Evolutionary conservation across 495 filamentous ascomycete species (phyloP).

Genomic region (Neurospora sp.): DNA sequence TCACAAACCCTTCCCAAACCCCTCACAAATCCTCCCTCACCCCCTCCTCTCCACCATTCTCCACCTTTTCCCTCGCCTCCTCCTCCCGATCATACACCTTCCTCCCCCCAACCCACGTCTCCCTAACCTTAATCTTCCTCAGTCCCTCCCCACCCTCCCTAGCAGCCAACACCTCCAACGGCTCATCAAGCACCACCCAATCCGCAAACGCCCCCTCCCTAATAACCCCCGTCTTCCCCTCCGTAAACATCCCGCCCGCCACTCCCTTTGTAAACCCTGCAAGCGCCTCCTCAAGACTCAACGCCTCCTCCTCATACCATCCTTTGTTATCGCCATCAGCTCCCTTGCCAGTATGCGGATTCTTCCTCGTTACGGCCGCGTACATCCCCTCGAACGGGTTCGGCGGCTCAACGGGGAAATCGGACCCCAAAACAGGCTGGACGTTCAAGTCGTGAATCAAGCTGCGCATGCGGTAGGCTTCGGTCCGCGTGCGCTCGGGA

Average conservation of each 20-base stretch:
- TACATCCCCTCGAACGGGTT: slow-evolving; percentile 52
- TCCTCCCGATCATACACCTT: slow-evolving; percentile 28
- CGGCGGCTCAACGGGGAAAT: slow-evolving; percentile 58
- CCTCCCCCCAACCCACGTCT: slow-evolving; percentile 55
- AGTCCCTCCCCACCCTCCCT: slow-evolving; percentile 31
- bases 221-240: slow-evolving; percentile 44
- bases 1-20: neutral
- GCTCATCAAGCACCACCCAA: slow-evolving; percentile 51
- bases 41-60: neutral
- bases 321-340: slow-evolving; percentile 33
- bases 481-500: slow-evolving; percentile 28
- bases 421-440: slow-evolving; percentile 45
- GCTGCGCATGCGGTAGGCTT: slow-evolving; percentile 50
- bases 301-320: slow-evolving; percentile 43
- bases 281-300: slow-evolving; percentile 44
- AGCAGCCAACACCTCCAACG: slow-evolving; percentile 13
- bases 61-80: neutral
- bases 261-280: slow-evolving; percentile 42
- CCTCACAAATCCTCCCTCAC: slow-evolving; percentile 9
- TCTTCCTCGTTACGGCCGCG: slow-evolving; percentile 46
- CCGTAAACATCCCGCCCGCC: slow-evolving; percentile 38
- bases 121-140: slow-evolving; percentile 39
- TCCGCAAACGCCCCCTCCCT: slow-evolving; percentile 45
- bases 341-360: slow-evolving; percentile 39
- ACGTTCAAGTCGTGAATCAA: slow-evolving; percentile 24